Base-by-base conservation (phyloP, 108 stramenopile species). In the Pseudonitzschia pungens region DNA sequence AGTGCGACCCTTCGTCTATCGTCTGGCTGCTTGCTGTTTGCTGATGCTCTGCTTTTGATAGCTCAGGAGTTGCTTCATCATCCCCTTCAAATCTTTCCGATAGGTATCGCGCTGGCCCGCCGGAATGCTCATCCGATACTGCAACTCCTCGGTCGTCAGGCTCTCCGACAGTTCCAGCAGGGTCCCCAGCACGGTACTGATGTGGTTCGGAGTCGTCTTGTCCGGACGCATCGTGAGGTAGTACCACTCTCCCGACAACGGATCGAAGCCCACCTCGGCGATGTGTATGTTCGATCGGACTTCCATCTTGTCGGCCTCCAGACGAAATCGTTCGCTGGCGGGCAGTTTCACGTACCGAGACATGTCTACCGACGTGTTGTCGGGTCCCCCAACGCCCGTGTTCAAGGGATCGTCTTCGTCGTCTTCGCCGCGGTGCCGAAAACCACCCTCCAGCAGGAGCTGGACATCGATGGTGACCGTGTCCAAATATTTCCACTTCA, bases 401-500 rank as follows among this genome's bases (percentile, higher is more conserved):
- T 76, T 69, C 66, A 90, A 69, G 8, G 70, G 69, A 68, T 88
- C 84, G 4, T 85, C 84, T 48, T 83, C 83, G 22, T 58, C 57
- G 31, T 58, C 57, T 7, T 57, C 70, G 14, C 64, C 40, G 7
- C 57, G 60, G 14, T 54, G 52, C 53, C 69, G 78, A 28, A 77
- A 62, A 43, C 50, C 75, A 9, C 71, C 50, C 20, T 80, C 77
- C 27, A 89, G 88, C 33, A 94, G 45, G 41, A 94, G 79, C 65
- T 94, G 86, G 33, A 97, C 92, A 83, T 97, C 97, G 65, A 97
- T 95, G 21, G 95, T 96, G n/a, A 92, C 96, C 2, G 96, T 94
- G 76, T 98, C 98, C 22, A 92, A 73, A 82, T 96, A 98, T 74
- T 98, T 98, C 98, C 98, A 98, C 78, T 98, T 98, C 40, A 98